Evolutionary conservation across 2,329 filamentous ascomycete genomes (phyloP).

Genomic region (Rutstroemia sp.): DNA sequence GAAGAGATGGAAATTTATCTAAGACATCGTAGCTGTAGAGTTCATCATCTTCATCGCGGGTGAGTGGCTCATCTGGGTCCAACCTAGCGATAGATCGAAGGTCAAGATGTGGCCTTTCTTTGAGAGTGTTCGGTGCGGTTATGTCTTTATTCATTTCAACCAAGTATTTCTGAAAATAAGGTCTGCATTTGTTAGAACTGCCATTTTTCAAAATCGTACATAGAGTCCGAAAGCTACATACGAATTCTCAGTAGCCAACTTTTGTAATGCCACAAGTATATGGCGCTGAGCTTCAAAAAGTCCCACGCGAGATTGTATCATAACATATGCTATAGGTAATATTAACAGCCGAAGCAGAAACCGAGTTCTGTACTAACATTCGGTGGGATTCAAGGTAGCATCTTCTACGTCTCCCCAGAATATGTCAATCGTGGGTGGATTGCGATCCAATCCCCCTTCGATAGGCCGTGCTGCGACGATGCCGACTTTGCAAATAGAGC

Average conservation of each 20-base stretch:
- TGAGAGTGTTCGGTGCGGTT: not conserved
- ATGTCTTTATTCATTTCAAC: conserved; percentile 9
- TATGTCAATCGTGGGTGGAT: conserved; percentile 67
- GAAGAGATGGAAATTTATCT: conserved; percentile 41
- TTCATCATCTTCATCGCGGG: conserved; percentile 8
- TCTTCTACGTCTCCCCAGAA: conserved; percentile 58
- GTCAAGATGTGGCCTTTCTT: conserved; percentile 9
- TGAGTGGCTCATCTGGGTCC: not conserved
- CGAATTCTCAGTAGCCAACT: conserved; percentile 25
- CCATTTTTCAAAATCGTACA: not conserved
- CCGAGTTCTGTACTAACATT: conserved; percentile 38
- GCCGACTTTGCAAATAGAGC: conserved; percentile 59
- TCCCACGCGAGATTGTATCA: conserved; percentile 67
- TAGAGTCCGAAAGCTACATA: not conserved
- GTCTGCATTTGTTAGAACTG: not conserved
- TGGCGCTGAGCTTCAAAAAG: conserved; percentile 75
- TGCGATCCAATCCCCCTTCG: conserved; percentile 49
- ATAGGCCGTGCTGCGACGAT: conserved; percentile 64
- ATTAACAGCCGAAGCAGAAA: not conserved
- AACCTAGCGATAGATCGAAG: conserved; percentile 3
- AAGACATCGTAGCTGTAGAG: conserved; percentile 47
- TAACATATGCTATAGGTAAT: conserved; percentile 39
- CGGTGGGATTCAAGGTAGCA: conserved; percentile 58
- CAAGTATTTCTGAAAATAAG: conserved; percentile 5
- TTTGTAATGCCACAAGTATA: conserved; percentile 65